Evolutionary conservation across 2,329 filamentous ascomycete species (phyloP).

Genomic region (Stagonosporopsis tanaceti): DNA sequence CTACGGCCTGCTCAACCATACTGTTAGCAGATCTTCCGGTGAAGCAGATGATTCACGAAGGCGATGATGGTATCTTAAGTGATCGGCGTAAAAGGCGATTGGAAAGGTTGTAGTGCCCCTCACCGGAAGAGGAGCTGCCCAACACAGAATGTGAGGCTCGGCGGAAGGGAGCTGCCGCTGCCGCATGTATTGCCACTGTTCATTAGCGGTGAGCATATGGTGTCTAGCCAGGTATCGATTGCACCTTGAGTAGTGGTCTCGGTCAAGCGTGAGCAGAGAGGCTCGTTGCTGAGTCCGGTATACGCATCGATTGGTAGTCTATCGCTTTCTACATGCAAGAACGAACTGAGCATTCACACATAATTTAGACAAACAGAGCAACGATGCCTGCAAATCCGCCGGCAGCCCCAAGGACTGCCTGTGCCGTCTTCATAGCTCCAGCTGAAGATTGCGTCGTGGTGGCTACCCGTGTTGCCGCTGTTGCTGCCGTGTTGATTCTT

Average conservation of each 20-base stretch:
- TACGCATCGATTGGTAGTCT: neutral
- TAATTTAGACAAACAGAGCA: slow-evolving; percentile 1
- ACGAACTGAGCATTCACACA: neutral
- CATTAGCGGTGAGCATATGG: neutral
- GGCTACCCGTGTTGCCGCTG: neutral
- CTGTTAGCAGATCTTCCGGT: slow-evolving; percentile 4
- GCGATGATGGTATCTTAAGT: neutral
- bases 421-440: slow-evolving; percentile 11
- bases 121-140: slow-evolving; percentile 3
- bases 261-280: neutral
- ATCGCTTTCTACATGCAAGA: neutral
- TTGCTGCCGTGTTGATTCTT: slow-evolving; percentile 2
- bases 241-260: neutral
- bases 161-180: slow-evolving; percentile 1
- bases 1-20: neutral
- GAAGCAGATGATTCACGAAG: neutral
- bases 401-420: slow-evolving; percentile 9
- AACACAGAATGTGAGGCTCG: neutral
- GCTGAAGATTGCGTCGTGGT: slow-evolving; percentile 3
- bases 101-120: neutral
- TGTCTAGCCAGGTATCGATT: neutral
- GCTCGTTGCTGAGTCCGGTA: neutral
- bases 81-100: neutral
- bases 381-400: slow-evolving; percentile 11
- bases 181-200: neutral